Evolutionary conservation across 306 rosid genomes (phyloP).

Genomic region (Mimosa pudica): DNA sequence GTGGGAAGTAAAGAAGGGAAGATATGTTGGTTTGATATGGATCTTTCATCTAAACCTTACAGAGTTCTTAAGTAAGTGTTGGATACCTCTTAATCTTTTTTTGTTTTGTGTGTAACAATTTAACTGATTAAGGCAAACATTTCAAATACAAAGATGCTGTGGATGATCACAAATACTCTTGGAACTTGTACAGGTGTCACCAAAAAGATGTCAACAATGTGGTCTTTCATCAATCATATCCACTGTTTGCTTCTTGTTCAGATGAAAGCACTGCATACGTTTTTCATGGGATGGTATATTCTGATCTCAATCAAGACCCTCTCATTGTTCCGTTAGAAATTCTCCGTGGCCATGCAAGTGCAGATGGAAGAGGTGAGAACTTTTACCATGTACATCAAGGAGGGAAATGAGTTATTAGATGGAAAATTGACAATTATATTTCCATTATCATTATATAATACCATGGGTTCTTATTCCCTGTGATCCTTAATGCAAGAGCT

Average conservation of each 20-base stretch:
- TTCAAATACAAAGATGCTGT: not conserved
- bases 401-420: not conserved
- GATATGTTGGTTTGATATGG: slow-evolving; percentile 97
- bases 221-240: slow-evolving; percentile 74
- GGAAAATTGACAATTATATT: not conserved
- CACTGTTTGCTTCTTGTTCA: slow-evolving; percentile 89
- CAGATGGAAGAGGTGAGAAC: slow-evolving; percentile 83
- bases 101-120: not conserved
- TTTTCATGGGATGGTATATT: slow-evolving; percentile 92
- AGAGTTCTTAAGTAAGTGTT: slow-evolving; percentile 61
- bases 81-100: not conserved
- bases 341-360: slow-evolving; percentile 73
- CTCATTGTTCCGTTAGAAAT: slow-evolving; percentile 86
- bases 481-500: too few relatives aligned
- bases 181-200: slow-evolving; percentile 71
- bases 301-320: slow-evolving; percentile 91
- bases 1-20: slow-evolving; percentile 99
- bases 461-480: not conserved
- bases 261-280: slow-evolving; percentile 87
- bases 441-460: not conserved
- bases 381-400: not conserved
- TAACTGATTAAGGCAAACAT: not conserved
- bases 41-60: slow-evolving; percentile 90
- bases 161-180: slow-evolving; percentile 28
- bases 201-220: slow-evolving; percentile 84